These are phyloP conservation scores for Tolypocladium guangdongense DNA, from an alignment of 2,329 filamentous ascomycete species.

Conservation along the genomic window DNA sequence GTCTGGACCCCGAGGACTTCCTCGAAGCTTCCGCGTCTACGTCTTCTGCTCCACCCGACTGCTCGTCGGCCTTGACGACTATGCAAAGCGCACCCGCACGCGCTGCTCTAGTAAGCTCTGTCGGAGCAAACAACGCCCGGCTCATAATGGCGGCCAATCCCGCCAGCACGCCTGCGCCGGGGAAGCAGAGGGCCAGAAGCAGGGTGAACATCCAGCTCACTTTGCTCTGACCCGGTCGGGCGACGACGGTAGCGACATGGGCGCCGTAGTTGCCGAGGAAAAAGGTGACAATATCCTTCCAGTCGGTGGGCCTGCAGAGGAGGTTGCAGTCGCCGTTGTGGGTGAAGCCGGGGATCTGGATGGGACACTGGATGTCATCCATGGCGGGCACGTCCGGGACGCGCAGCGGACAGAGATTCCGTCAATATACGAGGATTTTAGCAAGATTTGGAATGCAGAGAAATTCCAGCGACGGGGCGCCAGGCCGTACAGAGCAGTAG, in stretches of 20 bases:
- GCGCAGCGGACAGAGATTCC: too few relatives aligned
- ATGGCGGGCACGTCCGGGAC: neutral
- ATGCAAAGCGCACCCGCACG: conserved; percentile 4
- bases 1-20: too few relatives aligned
- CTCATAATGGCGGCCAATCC: conserved; percentile 3
- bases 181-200: conserved; percentile 2
- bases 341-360: conserved; percentile 1
- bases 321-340: conserved; percentile 6
- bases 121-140: conserved; percentile 5
- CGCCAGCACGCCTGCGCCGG: conserved; percentile 1
- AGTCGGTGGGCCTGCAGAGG: conserved; percentile 1
- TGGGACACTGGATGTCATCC: conserved; percentile 1
- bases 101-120: conserved; percentile 2
- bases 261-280: conserved; percentile 4
- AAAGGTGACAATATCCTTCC: conserved; percentile 3
- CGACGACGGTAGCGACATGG: conserved; percentile 2
- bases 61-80: neutral
- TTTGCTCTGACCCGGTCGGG: conserved; percentile 1
- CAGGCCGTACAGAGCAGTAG: neutral
- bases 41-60: neutral
- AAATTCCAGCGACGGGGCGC: neutral
- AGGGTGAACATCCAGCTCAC: neutral
- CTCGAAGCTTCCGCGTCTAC: neutral
- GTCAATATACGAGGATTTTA: neutral
- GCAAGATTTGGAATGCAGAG: too few relatives aligned